A percentile compares a stretch with the other conserved stretches of the same genome.
Evolutionary conservation across 2,329 filamentous ascomycete species (phyloP).

Genomic region (Pseudogymnoascus sp.): DNA sequence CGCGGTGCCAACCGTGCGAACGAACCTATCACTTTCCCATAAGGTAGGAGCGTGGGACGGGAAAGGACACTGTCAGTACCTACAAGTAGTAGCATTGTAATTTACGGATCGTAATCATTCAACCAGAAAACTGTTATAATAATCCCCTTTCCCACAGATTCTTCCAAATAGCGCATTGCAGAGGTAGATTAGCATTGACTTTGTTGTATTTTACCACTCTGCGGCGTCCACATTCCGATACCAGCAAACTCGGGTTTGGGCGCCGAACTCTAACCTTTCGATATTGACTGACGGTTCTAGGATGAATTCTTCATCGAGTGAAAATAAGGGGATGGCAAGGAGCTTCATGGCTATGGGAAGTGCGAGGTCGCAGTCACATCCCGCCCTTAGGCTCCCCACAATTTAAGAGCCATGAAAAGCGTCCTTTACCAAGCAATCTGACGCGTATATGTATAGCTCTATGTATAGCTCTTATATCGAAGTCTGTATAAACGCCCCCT

Average conservation of each 20-base stretch:
- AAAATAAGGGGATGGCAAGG: neutral
- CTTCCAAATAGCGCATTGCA: too few species aligned
- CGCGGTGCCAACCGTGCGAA: too few species aligned
- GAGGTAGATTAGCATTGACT: too few species aligned
- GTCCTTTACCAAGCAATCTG: neutral
- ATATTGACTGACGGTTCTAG: neutral
- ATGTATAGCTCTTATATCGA: constrained; percentile 7
- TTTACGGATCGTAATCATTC: too few species aligned
- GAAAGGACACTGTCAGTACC: neutral
- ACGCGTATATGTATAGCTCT: constrained; percentile 6
- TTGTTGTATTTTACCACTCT: too few species aligned
- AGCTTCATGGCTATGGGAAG: neutral
- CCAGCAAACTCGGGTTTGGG: too few species aligned
- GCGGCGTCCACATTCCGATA: too few species aligned
- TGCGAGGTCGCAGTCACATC: neutral
- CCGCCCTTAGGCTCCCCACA: neutral
- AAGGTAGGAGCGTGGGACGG: neutral
- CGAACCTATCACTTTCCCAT: neutral
- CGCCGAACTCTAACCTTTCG: too few species aligned
- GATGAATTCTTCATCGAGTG: neutral
- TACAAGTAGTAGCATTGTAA: too few species aligned
- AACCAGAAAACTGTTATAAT: too few species aligned
- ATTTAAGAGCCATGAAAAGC: neutral
- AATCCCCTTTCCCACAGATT: too few species aligned
- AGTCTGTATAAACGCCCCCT: neutral